Evolutionary conservation across 164 flowering plant species (phyloP).

Genomic region (Vitis vinifera): ASM3070453v1 NC_081808.1:8913001-8913500

Average conservation of each 20-base stretch:
- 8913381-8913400: background rate
- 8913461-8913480: slow-evolving; percentile 60
- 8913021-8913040: background rate
- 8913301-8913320: no score
- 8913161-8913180: background rate
- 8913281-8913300: no score
- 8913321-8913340: background rate
- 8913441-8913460: slow-evolving; percentile 72
- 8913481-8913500: slow-evolving; percentile 95
- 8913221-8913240: background rate
- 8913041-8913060: background rate
- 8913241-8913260: background rate
- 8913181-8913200: background rate
- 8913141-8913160: background rate
- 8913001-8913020: slow-evolving; percentile 44
- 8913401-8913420: slow-evolving; percentile 91
- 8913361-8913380: background rate
- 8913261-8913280: no score
- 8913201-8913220: background rate
- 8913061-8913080: no score
- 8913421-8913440: slow-evolving; percentile 77
- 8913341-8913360: background rate
- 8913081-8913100: no score
- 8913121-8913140: no score
- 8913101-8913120: no score